These are phyloP conservation scores for Wickerhamomyces ciferrii DNA, from an alignment of 805 yeast species.

Conservation along the genomic window DNA sequence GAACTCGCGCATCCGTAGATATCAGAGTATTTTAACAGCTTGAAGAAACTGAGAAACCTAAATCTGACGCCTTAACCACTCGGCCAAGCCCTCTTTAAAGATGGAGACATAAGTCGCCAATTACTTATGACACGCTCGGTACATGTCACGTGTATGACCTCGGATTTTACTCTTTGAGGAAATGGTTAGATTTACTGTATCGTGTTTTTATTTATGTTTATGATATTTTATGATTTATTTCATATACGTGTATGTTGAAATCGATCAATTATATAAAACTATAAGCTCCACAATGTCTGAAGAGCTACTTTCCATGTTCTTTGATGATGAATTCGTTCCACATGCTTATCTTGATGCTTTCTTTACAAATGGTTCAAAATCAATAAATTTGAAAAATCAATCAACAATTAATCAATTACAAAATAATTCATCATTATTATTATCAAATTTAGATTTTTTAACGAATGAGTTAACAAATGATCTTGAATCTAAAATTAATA, in stretches of 20 bases:
- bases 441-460: constrained; percentile 57
- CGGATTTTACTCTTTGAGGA: background rate
- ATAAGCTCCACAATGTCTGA: constrained; percentile 11
- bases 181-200: too few relatives aligned
- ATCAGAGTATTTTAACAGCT: constrained; percentile 28
- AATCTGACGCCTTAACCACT: constrained; percentile 42
- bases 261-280: background rate
- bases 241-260: too few relatives aligned
- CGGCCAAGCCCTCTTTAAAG: constrained; percentile 33
- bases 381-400: constrained; percentile 11
- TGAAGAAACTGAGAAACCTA: constrained; percentile 22
- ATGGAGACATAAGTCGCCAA: background rate
- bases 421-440: constrained; percentile 42
- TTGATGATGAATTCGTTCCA: constrained; percentile 61
- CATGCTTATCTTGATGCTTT: constrained; percentile 62
- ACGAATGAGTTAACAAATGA: constrained; percentile 53
- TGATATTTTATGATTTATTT: too few relatives aligned
- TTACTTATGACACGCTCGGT: too few relatives aligned
- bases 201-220: too few relatives aligned
- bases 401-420: constrained; percentile 36
- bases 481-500: constrained; percentile 43
- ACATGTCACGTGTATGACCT: too few relatives aligned
- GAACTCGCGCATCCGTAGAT: constrained; percentile 39
- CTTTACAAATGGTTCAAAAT: constrained; percentile 29
- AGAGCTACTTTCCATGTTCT: constrained; percentile 59